phyloP scores from a whole-genome alignment of 2,329 filamentous ascomycete genomes.

The Monosporascus sp. region DNA sequence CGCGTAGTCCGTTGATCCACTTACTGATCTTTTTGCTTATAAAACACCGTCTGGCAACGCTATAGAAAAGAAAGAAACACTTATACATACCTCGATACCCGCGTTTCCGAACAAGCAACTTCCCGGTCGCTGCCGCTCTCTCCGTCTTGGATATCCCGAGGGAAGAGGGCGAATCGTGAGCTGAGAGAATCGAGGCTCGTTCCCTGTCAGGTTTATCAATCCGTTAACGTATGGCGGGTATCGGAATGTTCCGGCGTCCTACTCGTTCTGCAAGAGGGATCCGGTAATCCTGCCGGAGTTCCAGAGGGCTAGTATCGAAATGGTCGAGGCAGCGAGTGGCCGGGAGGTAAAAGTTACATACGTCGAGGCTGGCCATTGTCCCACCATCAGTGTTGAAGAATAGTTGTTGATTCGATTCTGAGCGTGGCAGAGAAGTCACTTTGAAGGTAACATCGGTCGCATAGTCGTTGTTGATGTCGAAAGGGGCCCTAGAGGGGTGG shows the following conservation, averaged over 20 bases:
- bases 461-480: too few relatives aligned
- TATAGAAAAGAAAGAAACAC: too few relatives aligned
- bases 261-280: constrained; percentile 33
- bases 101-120: background rate
- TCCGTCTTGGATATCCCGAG: constrained; percentile 22
- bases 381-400: constrained; percentile 20
- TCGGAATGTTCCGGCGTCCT: constrained; percentile 34
- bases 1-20: too few relatives aligned
- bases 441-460: too few relatives aligned
- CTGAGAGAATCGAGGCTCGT: constrained; percentile 18
- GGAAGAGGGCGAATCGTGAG: constrained; percentile 13
- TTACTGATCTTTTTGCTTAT: too few relatives aligned
- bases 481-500: too few relatives aligned
- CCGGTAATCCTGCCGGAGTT: constrained; percentile 21
- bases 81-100: too few relatives aligned
- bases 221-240: constrained; percentile 34
- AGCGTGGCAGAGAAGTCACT: too few relatives aligned
- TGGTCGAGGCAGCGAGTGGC: constrained; percentile 23
- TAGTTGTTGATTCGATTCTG: constrained; percentile 20
- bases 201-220: constrained; percentile 28
- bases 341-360: constrained; percentile 33
- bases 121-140: constrained; percentile 5
- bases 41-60: too few relatives aligned
- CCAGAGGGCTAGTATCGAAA: constrained; percentile 27
- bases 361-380: constrained; percentile 30